Base-by-base conservation (phyloP, 768 basidiomycete genomes). In the Calocera viscosa region DNA sequence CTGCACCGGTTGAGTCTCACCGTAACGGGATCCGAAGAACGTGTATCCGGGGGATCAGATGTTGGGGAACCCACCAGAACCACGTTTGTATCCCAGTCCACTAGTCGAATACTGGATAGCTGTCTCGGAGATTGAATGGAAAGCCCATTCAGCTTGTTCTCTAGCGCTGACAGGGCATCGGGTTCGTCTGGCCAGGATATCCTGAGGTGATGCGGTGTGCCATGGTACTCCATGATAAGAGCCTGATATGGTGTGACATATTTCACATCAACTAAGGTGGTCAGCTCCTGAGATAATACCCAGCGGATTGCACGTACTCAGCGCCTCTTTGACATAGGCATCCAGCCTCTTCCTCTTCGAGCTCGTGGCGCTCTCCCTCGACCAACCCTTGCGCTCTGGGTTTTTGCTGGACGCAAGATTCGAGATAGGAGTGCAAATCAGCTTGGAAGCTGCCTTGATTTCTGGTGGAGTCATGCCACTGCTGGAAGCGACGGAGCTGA, bases 21-120 rank as follows among this genome's bases (percentile, higher is more conserved):
- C 5, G 24, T 24, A 24, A 47, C 24, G 5, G 43, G 7, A 19
- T 47, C 43, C 7, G 43, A 3, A 7, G 43, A 5, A 47, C 8
- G 5, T 14, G 35, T 38, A 47, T 8, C 53, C 7, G 24, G 53
- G 11, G 11, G 53, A 10, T 28, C 53, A 26, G 11, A 2, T 32
- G 24, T 32, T 22, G 53, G 19, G 14, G 53, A 5, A 19, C 30
- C 53, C 53, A 8, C 5, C 7, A 60, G 30, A 30, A 77, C 70
- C 22, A 91, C 81, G 16, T 73, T 74, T 7, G 85, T 83, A 71
- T 90, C 86, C 90, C 90, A 92, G 60, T 80, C 81, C 19, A 82
- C 81, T 32, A 60, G 30, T 32, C 53, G 24, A 8, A 60, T 22
- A 10, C 22, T 22, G 7, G 22, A 60, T 22, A 10, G 10, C 24